These are phyloP conservation scores for Rhodotorula toruloides DNA, from an alignment of 768 basidiomycete species.

Conservation along the genomic window DNA sequence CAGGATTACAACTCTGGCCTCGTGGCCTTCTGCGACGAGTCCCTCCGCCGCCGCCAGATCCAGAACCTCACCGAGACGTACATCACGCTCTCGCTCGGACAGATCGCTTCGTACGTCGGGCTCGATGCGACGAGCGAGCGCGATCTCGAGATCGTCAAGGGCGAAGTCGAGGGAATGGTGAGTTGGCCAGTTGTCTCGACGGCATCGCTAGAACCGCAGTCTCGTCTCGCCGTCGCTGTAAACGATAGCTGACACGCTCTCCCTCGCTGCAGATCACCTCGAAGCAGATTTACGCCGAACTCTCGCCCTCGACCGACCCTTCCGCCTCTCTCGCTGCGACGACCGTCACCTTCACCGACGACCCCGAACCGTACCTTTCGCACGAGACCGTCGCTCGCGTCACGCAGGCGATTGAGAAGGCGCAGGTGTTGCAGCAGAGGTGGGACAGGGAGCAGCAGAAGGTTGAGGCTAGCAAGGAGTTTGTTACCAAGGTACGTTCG, in stretches of 20 bases:
- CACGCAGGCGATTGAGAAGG: constrained; percentile 55
- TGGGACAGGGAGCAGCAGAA: constrained; percentile 44
- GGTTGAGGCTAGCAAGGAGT: constrained; percentile 60
- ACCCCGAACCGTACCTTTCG: constrained; percentile 41
- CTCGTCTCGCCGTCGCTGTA: neutral
- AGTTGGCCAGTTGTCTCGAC: constrained; percentile 25
- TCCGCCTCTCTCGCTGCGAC: neutral
- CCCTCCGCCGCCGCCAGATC: constrained; percentile 70
- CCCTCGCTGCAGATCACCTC: constrained; percentile 58
- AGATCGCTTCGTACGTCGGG: constrained; percentile 58
- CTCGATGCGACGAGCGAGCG: constrained; percentile 39
- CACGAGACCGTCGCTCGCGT: constrained; percentile 60
- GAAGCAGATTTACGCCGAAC: constrained; percentile 63
- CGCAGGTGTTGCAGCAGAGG: constrained; percentile 3
- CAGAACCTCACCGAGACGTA: constrained; percentile 77
- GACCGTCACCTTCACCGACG: constrained; percentile 30
- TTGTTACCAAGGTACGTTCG: constrained; percentile 67
- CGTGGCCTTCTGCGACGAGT: constrained; percentile 60
- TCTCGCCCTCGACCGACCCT: constrained; percentile 49
- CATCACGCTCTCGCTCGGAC: constrained; percentile 65
- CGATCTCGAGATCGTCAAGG: constrained; percentile 50
- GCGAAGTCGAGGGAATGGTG: constrained; percentile 69
- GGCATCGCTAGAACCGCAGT: neutral
- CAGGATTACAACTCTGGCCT: constrained; percentile 73
- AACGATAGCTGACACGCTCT: neutral